phyloP scores from a whole-genome alignment of 345 rosid genomes.

The Gossypium sturtianum region DNA sequence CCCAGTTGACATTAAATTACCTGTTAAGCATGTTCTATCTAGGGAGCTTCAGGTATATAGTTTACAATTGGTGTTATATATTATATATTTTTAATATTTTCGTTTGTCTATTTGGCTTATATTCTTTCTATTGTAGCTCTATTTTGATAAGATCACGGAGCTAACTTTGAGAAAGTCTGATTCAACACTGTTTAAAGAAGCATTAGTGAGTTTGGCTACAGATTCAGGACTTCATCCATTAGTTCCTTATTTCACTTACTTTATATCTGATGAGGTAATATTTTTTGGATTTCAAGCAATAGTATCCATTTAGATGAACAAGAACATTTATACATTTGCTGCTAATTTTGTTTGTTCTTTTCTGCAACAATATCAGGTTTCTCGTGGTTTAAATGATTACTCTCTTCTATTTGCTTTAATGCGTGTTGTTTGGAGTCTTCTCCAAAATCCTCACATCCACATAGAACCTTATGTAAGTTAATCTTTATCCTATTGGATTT shows the following conservation, averaged over 20 bases:
- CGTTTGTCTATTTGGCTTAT: neutral
- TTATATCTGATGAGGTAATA: constrained; percentile 89
- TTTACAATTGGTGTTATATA: neutral
- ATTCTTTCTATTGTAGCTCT: constrained; percentile 54
- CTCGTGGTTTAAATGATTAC: constrained; percentile 80
- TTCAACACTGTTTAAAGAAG: constrained; percentile 75
- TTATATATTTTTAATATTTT: constrained; percentile 7
- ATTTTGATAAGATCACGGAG: constrained; percentile 92
- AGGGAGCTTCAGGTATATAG: constrained; percentile 82
- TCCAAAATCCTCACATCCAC: constrained; percentile 82
- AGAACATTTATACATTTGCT: constrained; percentile 8
- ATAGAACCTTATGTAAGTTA: constrained; percentile 92
- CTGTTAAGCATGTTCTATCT: constrained; percentile 80
- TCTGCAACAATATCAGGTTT: constrained; percentile 49
- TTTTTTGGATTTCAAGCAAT: constrained; percentile 8
- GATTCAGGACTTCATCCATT: constrained; percentile 98
- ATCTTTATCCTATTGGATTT: constrained; percentile 14
- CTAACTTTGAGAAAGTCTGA: constrained; percentile 71
- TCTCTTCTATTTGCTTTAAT: constrained; percentile 81
- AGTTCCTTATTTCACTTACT: constrained; percentile 91
- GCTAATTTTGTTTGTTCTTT: constrained; percentile 16
- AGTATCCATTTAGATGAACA: neutral
- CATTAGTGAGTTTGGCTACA: constrained; percentile 84
- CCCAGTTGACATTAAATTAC: constrained; percentile 77
- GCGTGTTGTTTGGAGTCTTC: constrained; percentile 85